Evolutionary conservation across 2,329 filamentous ascomycete species (phyloP).

Genomic region (Colletotrichum limetticola): DNA sequence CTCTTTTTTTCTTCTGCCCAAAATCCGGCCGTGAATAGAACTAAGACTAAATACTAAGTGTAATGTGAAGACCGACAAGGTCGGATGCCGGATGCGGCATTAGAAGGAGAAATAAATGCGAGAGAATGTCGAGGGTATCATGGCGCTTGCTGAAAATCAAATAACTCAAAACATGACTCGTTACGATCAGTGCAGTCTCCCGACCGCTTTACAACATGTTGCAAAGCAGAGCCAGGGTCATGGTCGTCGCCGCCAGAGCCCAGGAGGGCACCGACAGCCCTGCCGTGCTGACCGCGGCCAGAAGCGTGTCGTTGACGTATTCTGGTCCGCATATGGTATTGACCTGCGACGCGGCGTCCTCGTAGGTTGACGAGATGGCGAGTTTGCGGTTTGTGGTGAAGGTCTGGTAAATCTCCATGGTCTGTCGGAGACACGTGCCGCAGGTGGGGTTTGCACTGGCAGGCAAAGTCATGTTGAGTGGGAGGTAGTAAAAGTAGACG

Average conservation of each 20-base stretch:
- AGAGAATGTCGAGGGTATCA: slow-evolving; percentile 33
- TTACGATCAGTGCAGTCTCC: slow-evolving; percentile 8
- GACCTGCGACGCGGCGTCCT: slow-evolving; percentile 76
- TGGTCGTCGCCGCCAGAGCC: slow-evolving; percentile 5
- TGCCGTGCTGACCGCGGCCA: slow-evolving; percentile 44
- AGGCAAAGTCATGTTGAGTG: slow-evolving; percentile 79
- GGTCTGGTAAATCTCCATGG: slow-evolving; percentile 82
- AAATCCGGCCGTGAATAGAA: slow-evolving; percentile 1
- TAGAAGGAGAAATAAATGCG: slow-evolving; percentile 21
- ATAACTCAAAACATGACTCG: slow-evolving; percentile 35
- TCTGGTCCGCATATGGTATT: slow-evolving; percentile 71
- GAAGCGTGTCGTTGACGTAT: slow-evolving; percentile 68
- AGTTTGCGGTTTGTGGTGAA: slow-evolving; percentile 74
- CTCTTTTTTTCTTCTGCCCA: background rate
- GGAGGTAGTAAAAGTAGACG: slow-evolving; percentile 86
- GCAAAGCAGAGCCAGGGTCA: slow-evolving; percentile 11
- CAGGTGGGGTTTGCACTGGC: slow-evolving; percentile 77
- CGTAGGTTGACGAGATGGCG: slow-evolving; percentile 76
- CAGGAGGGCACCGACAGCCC: slow-evolving; percentile 33
- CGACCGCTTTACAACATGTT: slow-evolving; percentile 1
- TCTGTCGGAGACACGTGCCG: slow-evolving; percentile 78
- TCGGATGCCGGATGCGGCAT: background rate
- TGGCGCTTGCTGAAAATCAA: slow-evolving; percentile 35
- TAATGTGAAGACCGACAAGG: background rate
- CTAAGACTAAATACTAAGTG: slow-evolving; percentile 8